Conservation (phyloP, 352 stramenopile species). For the Globisporangium parvum region DNA sequence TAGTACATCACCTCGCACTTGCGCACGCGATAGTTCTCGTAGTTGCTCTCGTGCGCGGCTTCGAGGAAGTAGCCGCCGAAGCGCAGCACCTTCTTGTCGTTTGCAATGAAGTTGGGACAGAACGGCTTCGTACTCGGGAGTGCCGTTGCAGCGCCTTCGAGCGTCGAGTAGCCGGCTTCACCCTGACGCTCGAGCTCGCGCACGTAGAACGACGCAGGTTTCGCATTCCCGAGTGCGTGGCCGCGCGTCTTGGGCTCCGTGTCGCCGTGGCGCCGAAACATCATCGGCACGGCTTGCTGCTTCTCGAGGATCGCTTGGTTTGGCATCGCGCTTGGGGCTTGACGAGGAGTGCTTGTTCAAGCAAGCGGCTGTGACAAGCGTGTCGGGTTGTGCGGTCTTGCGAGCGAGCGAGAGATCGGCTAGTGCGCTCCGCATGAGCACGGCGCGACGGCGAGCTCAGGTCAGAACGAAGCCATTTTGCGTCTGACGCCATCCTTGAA, state of each 20-base stretch:
- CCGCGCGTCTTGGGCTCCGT: conserved; percentile 59
- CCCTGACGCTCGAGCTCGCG: conserved; percentile 57
- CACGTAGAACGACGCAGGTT: conserved; percentile 65
- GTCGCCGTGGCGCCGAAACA: conserved; percentile 69
- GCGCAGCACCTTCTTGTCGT: conserved; percentile 80
- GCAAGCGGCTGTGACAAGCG: background rate
- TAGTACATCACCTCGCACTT: conserved; percentile 81
- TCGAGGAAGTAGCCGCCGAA: conserved; percentile 88
- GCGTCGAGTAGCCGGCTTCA: conserved; percentile 32
- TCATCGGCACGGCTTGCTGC: conserved; percentile 78
- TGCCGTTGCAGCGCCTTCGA: conserved; percentile 27
- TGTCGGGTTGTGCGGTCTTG: background rate
- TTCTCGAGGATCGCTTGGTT: conserved; percentile 58
- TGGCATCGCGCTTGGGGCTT: conserved; percentile 27
- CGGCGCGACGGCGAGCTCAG: too few species aligned
- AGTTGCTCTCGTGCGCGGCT: conserved; percentile 78
- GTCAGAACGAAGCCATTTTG: too few species aligned
- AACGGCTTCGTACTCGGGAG: conserved; percentile 42
- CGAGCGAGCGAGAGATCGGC: too few species aligned
- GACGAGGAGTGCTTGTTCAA: background rate
- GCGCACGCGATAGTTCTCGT: conserved; percentile 82
- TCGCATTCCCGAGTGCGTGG: conserved; percentile 55
- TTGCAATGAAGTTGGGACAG: conserved; percentile 59
- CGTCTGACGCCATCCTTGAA: too few species aligned
- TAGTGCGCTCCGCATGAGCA: too few species aligned